Percentiles rank a stretch among this genome's conserved stretches.
Evolutionary conservation across 106 monocot species (phyloP).

Genomic region (Allium fistulosum): DNA sequence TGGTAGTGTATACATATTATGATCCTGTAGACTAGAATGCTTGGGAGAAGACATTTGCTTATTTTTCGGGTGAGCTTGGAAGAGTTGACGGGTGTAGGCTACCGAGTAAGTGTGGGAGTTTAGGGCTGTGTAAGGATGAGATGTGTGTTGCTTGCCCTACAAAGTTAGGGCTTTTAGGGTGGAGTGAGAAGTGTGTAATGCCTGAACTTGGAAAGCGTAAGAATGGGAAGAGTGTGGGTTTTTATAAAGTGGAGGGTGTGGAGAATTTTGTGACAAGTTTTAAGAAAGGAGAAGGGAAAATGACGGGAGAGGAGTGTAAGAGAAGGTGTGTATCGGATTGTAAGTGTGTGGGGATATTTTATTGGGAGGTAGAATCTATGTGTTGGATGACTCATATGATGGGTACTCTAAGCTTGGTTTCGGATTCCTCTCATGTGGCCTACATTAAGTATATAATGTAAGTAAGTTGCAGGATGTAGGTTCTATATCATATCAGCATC

Average conservation of each 20-base stretch:
- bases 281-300: constrained; percentile 17
- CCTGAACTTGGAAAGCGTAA: not conserved
- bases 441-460: constrained; percentile 35
- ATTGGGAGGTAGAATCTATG: constrained; percentile 31
- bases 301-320: constrained; percentile 38
- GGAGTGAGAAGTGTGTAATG: not conserved
- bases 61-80: constrained; percentile 25
- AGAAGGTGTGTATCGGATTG: constrained; percentile 34
- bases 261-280: constrained; percentile 38
- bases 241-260: constrained; percentile 46
- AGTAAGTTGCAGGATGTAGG: not conserved
- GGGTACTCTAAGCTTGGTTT: constrained; percentile 31
- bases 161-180: not conserved
- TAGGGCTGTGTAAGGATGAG: constrained; percentile 37
- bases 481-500: not conserved
- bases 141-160: constrained; percentile 38
- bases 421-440: constrained; percentile 29
- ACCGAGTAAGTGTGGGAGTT: constrained; percentile 32
- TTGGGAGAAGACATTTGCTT: constrained; percentile 33
- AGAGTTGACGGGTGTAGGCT: constrained; percentile 20
- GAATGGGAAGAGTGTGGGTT: constrained; percentile 1
- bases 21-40: constrained; percentile 40
- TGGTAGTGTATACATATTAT: constrained; percentile 37
- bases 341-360: constrained; percentile 38
- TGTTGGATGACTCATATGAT: constrained; percentile 49